Conservation (phyloP, 768 basidiomycete genomes). For the Hypholoma sublateritium region DNA sequence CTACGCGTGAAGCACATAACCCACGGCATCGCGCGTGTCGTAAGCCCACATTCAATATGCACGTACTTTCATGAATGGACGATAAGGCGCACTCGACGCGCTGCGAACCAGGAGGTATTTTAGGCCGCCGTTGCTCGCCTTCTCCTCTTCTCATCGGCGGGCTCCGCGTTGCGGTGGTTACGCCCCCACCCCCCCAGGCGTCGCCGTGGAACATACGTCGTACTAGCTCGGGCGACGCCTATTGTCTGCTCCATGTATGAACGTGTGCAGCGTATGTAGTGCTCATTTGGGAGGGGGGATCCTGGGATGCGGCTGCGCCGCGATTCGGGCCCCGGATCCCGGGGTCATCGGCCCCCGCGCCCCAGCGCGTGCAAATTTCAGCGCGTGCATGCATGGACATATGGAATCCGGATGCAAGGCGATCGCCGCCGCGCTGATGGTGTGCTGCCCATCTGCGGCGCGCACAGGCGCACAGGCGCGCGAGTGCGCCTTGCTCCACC, state of each 20-base stretch:
- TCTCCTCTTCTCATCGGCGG: too few relatives aligned
- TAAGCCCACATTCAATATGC: too few relatives aligned
- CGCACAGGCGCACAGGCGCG: neutral
- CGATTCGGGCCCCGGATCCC: neutral
- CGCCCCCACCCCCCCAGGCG: too few relatives aligned
- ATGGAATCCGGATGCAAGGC: neutral
- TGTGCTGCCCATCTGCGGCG: neutral
- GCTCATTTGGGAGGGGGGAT: neutral
- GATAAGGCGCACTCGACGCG: too few relatives aligned
- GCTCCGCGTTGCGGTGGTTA: too few relatives aligned
- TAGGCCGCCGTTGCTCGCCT: too few relatives aligned
- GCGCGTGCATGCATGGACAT: neutral
- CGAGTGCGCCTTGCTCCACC: neutral
- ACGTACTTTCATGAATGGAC: too few relatives aligned
- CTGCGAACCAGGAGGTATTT: too few relatives aligned
- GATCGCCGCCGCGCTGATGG: neutral
- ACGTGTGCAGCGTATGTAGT: neutral
- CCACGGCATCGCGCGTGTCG: too few relatives aligned
- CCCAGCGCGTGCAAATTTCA: neutral
- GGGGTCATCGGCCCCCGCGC: neutral
- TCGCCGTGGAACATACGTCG: too few relatives aligned
- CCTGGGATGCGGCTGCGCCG: neutral
- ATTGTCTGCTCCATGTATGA: neutral
- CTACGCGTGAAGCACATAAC: too few relatives aligned
- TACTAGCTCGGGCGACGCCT: too few relatives aligned